A percentile compares a stretch with the other conserved stretches of the same genome.
phyloP scores from a whole-genome alignment of 768 basidiomycete species.

The Holtermanniella nyarrowii region DNA sequence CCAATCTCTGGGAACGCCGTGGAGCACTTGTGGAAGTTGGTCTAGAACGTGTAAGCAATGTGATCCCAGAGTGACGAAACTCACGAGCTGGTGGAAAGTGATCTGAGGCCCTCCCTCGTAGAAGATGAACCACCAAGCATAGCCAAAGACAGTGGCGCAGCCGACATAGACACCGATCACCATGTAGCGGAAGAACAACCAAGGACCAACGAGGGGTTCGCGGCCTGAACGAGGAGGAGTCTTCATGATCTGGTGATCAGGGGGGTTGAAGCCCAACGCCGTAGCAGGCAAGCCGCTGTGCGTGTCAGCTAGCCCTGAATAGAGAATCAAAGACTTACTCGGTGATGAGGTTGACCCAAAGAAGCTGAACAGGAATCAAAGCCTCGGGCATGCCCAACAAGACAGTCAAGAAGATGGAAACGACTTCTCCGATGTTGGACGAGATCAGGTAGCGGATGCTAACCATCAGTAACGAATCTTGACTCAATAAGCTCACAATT shows the following conservation, averaged over 20 bases:
- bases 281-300: constrained; percentile 69
- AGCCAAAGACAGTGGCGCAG: constrained; percentile 87
- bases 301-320: neutral
- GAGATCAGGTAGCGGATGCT: constrained; percentile 92
- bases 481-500: constrained; percentile 49
- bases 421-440: constrained; percentile 94
- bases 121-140: constrained; percentile 98
- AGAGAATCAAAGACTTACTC: constrained; percentile 46
- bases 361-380: constrained; percentile 89
- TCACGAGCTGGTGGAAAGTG: constrained; percentile 78
- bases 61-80: constrained; percentile 34
- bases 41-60: constrained; percentile 46
- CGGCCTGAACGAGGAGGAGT: constrained; percentile 80
- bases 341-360: constrained; percentile 97
- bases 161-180: constrained; percentile 90
- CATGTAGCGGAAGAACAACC: constrained; percentile 95
- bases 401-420: constrained; percentile 89
- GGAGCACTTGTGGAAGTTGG: constrained; percentile 90
- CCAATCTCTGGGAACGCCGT: constrained; percentile 76
- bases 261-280: constrained; percentile 93
- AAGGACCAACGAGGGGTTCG: constrained; percentile 81
- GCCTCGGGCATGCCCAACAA: constrained; percentile 99
- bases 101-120: constrained; percentile 87
- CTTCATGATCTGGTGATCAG: constrained; percentile 89
- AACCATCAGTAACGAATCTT: neutral